Conservation (phyloP, 805 yeast genomes). For the Saccharomycopsis selenospora region DNA sequence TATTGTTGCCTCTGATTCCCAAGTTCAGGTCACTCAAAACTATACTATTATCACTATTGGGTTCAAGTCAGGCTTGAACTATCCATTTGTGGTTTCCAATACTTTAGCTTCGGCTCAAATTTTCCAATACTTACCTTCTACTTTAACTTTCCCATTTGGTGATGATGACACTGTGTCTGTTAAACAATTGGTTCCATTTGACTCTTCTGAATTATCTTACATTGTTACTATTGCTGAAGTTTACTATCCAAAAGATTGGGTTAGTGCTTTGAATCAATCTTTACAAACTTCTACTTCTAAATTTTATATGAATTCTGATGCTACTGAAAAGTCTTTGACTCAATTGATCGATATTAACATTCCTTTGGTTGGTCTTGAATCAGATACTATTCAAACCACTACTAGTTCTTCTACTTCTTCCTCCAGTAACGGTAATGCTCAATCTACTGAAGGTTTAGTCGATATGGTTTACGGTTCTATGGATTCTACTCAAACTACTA, state of each 20-base stretch:
- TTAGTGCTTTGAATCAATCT: slow-evolving; percentile 41
- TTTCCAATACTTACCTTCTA: slow-evolving; percentile 74
- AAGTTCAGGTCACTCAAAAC: slow-evolving; percentile 26
- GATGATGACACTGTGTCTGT: slow-evolving; percentile 33
- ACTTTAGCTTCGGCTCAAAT: slow-evolving; percentile 77
- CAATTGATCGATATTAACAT: slow-evolving; percentile 64
- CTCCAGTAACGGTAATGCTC: slow-evolving; percentile 16
- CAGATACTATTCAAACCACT: slow-evolving; percentile 18
- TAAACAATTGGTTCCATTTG: slow-evolving; percentile 66
- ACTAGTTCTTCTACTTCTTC: slow-evolving; percentile 21
- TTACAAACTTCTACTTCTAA: slow-evolving; percentile 47
- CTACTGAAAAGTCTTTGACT: slow-evolving; percentile 53
- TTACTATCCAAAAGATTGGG: slow-evolving; percentile 57
- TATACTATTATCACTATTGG: slow-evolving; percentile 64
- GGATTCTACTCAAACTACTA: slow-evolving; percentile 25
- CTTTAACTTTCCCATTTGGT: slow-evolving; percentile 56
- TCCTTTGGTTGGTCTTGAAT: slow-evolving; percentile 43
- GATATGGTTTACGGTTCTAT: slow-evolving; percentile 26
- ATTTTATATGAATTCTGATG: slow-evolving; percentile 52
- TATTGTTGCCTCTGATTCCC: slow-evolving; percentile 16
- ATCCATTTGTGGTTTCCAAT: slow-evolving; percentile 70
- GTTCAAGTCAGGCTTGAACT: slow-evolving; percentile 71
- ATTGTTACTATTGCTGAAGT: slow-evolving; percentile 84
- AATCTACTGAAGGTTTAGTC: slow-evolving; percentile 17
- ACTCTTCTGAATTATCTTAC: slow-evolving; percentile 47